Conservation (phyloP, 371 early-diverging fungal species). For the Apophysomyces variabilis region DNA sequence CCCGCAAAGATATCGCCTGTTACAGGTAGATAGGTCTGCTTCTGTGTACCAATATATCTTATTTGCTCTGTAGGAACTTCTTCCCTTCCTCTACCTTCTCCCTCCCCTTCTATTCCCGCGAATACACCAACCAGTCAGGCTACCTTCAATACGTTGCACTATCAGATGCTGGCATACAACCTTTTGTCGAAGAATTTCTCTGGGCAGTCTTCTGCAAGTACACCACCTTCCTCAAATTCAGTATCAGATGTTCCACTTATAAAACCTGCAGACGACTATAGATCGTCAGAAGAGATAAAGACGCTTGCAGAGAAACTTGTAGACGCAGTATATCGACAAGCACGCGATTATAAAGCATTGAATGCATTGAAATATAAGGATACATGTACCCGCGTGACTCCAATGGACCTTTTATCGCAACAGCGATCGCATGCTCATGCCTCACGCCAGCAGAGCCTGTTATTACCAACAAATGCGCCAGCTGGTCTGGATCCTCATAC, state of each 20-base stretch:
- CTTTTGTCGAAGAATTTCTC: slow-evolving; percentile 25
- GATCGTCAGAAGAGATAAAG: slow-evolving; percentile 34
- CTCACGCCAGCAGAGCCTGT: slow-evolving; percentile 67
- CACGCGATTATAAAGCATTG: slow-evolving; percentile 31
- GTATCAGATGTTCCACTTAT: neutral
- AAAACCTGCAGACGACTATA: slow-evolving; percentile 13
- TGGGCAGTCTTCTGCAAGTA: slow-evolving; percentile 9
- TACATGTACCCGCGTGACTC: slow-evolving; percentile 12
- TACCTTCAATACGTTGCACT: slow-evolving; percentile 25
- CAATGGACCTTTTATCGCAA: slow-evolving; percentile 33
- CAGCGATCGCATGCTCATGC: slow-evolving; percentile 54
- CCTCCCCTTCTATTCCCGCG: neutral
- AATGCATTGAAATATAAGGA: slow-evolving; percentile 21
- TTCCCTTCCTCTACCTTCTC: slow-evolving; percentile 14
- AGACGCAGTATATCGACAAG: slow-evolving; percentile 45
- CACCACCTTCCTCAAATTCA: neutral
- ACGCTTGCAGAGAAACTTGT: slow-evolving; percentile 44
- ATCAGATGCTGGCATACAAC: slow-evolving; percentile 38
- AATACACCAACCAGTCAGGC: neutral
- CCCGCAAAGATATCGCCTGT: slow-evolving; percentile 3
- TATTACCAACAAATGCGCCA: slow-evolving; percentile 75
- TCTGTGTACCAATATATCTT: neutral
- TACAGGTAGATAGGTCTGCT: neutral
- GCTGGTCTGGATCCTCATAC: slow-evolving; percentile 69
- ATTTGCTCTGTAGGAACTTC: slow-evolving; percentile 4